phyloP scores from a whole-genome alignment of 169 alveolate species.

The Eimeria tenella region DNA sequence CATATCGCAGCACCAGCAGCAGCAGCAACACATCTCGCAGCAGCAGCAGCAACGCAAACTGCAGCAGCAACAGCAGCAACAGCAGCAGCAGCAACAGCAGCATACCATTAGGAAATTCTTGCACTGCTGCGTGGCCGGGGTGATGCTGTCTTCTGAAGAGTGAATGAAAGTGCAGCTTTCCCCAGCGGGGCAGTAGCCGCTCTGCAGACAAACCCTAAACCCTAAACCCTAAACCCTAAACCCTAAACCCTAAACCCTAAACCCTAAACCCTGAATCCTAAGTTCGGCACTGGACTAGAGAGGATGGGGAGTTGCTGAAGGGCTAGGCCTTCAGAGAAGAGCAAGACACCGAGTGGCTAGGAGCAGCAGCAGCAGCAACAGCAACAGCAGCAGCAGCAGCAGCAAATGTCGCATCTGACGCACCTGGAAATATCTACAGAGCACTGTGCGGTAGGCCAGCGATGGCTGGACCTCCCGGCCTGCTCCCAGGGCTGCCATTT shows the following conservation, averaged over 20 bases:
- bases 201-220: not conserved
- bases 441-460: conserved; percentile 13
- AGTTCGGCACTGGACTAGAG: no score
- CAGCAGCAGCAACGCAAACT: no score
- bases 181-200: conserved; percentile 25
- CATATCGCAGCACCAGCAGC: no score
- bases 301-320: no score
- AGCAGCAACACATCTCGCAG: no score
- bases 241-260: no score
- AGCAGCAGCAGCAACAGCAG: not conserved
- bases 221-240: not conserved
- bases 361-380: not conserved
- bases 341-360: no score
- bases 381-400: not conserved
- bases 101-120: conserved; percentile 7
- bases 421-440: conserved; percentile 4
- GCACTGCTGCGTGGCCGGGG: conserved; percentile 28
- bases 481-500: conserved; percentile 16
- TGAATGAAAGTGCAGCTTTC: conserved; percentile 27
- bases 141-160: not conserved
- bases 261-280: not conserved
- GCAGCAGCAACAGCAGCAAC: not conserved
- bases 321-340: no score
- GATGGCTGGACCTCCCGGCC: conserved; percentile 22
- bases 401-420: not conserved